phyloP scores from a whole-genome alignment of 306 rosid genomes.

The Amphicarpaea edgeworthii region DNA sequence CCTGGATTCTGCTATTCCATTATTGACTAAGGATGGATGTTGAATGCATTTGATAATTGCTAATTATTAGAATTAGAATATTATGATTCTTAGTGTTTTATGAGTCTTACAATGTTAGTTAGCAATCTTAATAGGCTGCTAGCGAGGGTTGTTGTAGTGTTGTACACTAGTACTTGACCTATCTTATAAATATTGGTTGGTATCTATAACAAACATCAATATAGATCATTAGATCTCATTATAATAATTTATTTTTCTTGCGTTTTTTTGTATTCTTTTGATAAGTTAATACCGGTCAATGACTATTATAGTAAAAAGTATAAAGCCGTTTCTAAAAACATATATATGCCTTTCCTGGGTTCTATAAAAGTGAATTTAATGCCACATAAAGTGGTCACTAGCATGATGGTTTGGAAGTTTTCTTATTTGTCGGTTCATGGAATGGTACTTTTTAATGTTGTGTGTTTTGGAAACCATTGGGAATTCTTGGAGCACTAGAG shows the following conservation, averaged over 20 bases:
- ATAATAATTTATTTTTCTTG: not conserved
- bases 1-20: slow-evolving; percentile 26
- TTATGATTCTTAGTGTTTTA: not conserved
- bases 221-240: not conserved
- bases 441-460: not conserved
- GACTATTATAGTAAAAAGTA: not conserved
- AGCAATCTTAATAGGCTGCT: not conserved
- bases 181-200: not conserved
- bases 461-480: not conserved
- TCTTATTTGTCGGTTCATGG: not conserved
- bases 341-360: not conserved
- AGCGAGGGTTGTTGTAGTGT: not conserved
- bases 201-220: not conserved
- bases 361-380: not conserved
- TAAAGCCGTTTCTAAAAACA: not conserved
- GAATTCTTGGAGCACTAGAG: not conserved
- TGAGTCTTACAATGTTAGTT: not conserved
- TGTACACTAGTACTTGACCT: not conserved
- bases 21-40: slow-evolving; percentile 1
- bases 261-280: not conserved
- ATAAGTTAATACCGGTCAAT: not conserved
- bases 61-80: slow-evolving; percentile 18
- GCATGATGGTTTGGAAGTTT: not conserved
- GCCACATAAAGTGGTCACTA: no score
- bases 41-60: not conserved